Conservation (phyloP, 352 stramenopile genomes). For the Phytopythium sindhum region DNA sequence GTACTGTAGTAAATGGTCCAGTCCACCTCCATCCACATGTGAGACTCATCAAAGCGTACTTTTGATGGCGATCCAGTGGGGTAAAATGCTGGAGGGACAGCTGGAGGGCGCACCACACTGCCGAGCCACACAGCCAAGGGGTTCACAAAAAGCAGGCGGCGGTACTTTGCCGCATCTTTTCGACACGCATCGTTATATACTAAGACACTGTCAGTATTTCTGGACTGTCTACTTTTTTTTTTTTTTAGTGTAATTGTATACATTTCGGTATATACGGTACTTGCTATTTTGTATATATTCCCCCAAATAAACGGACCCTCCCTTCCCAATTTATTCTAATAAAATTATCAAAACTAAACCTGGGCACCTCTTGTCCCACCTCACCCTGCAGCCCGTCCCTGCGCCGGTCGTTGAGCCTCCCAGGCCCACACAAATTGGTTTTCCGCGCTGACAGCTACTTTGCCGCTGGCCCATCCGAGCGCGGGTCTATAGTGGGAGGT, state of each 20-base stretch:
- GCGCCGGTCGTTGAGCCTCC: not conserved
- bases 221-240: not conserved
- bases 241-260: no score
- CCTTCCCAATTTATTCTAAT: no score
- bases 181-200: no score
- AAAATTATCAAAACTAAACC: not conserved
- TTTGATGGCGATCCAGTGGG: not conserved
- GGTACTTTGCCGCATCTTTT: not conserved
- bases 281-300: not conserved
- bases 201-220: not conserved
- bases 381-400: not conserved
- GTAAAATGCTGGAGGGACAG: constrained; percentile 1
- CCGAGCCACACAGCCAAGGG: not conserved
- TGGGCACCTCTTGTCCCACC: not conserved
- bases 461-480: constrained; percentile 12
- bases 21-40: not conserved
- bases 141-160: not conserved
- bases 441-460: constrained; percentile 30
- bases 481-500: not conserved
- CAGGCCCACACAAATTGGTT: constrained; percentile 16
- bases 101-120: not conserved
- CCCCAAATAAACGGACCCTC: no score
- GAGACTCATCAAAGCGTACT: constrained; percentile 2
- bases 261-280: not conserved
- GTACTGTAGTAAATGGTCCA: not conserved